Evolutionary conservation across 495 filamentous ascomycete genomes (phyloP), one percentile per base, ranked within the genome.

Genomic region (Lasiosphaeria ovina): DNA sequence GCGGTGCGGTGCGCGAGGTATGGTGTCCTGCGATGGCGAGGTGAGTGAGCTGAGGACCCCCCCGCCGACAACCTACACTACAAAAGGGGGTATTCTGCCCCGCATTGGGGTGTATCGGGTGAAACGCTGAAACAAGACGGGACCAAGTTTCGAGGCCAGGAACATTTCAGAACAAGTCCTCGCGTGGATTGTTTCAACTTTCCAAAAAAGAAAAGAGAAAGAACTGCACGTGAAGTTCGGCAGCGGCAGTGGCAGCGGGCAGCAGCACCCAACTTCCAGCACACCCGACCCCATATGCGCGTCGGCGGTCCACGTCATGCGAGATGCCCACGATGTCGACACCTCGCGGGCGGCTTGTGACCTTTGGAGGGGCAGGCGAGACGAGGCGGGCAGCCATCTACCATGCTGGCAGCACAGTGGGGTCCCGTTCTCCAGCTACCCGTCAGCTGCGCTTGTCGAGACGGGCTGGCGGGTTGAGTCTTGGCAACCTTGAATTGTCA

Each of bases 301-400:
- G 38, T 42, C 38, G 7, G 44, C 6, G 6, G 44, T 14, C 6
- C 44, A 47, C 44, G 44, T 47, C 44, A 47, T 14, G 44, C 11
- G 44, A 47, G 44, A n/a, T 9, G 44, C 12, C 44, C 44, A 11
- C 44, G 44, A 47, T 47, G 44, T 47, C 44, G 44, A 47, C 44
- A 47, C 44, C 12, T 14, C 44, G 12, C 8, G 6, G 16, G 16
- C 44, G 12, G 4, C 38, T 8, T 7, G 38, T 42, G 44, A 47
- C 44, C 44, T 47, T 1, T 47, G 11, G 16, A 47, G 16, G 44
- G 14, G 12, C 44, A 47, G 44, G 44, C 12, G 24, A 24, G 24
- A 2, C 24, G 24, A 24, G 24, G 24, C 24, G 24, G 24, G 24
- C 24, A 24, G 24, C 24, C 24, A 24, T 24, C 44, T 8, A n/a